Conservation (phyloP, 345 rosid genomes). For the Lenwebbia sp. region DNA sequence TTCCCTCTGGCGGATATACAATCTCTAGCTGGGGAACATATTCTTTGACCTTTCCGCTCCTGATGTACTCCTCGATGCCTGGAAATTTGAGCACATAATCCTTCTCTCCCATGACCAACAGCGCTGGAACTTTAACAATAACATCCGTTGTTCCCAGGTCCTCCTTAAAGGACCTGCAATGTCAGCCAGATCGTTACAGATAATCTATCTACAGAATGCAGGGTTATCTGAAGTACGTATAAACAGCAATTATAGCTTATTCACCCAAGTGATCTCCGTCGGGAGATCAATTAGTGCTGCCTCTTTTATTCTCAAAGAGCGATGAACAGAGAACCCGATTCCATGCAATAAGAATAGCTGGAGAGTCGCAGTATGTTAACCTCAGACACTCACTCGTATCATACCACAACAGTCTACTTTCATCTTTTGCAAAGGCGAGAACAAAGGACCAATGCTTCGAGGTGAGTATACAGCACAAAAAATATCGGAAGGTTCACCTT, state of each 20-base stretch:
- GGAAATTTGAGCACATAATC: slow-evolving; percentile 41
- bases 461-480: not conserved
- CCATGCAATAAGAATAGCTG: not conserved
- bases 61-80: slow-evolving; percentile 36
- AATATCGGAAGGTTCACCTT: not conserved
- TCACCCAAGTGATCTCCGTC: not conserved
- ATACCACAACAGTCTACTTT: not conserved
- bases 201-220: not conserved
- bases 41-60: slow-evolving; percentile 22
- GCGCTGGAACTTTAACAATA: slow-evolving; percentile 23
- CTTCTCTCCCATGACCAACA: slow-evolving; percentile 40
- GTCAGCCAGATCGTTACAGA: not conserved
- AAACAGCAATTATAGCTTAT: not conserved
- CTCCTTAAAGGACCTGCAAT: slow-evolving; percentile 1
- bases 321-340: not conserved
- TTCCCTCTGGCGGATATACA: slow-evolving; percentile 1
- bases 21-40: slow-evolving; percentile 38
- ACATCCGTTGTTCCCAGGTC: slow-evolving; percentile 5
- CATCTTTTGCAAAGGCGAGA: not conserved
- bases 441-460: not conserved
- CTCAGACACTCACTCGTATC: not conserved
- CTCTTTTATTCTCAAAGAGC: not conserved
- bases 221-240: not conserved
- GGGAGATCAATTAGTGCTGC: not conserved
- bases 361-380: not conserved